A percentile compares a stretch with the other conserved stretches of the same genome.
Evolutionary conservation across 306 rosid species (phyloP).

Genomic region (Calophaca sinica): DNA sequence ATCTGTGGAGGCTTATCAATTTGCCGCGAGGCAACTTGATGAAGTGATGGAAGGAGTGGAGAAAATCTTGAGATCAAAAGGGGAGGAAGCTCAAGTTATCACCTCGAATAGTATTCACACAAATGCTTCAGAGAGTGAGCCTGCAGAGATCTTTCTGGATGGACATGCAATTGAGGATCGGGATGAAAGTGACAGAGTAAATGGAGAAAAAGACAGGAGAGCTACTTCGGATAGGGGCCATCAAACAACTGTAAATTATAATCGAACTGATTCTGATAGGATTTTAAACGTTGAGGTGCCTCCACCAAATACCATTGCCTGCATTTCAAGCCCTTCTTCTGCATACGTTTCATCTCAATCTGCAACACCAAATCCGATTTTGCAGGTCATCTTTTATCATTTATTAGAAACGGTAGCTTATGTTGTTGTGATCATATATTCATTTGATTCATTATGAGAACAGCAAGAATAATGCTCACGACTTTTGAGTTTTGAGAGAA

Average conservation of each 20-base stretch:
- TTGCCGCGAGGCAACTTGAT: conserved; percentile 56
- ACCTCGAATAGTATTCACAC: conserved; percentile 50
- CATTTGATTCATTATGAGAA: conserved; percentile 23
- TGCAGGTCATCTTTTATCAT: conserved; percentile 57
- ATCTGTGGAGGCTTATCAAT: conserved; percentile 65
- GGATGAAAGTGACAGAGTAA: conserved; percentile 48
- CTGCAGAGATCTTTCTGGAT: conserved; percentile 51
- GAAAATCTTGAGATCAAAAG: conserved; percentile 56
- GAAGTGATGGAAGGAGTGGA: conserved; percentile 70
- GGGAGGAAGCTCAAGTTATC: conserved; percentile 56
- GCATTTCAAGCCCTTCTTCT: conserved; percentile 56
- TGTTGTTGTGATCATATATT: conserved; percentile 25
- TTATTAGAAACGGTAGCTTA: conserved; percentile 14
- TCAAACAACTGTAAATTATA: conserved; percentile 39
- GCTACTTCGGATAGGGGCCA: conserved; percentile 34
- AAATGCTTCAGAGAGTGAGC: conserved; percentile 61
- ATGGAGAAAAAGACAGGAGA: conserved; percentile 44
- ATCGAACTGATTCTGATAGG: conserved; percentile 45
- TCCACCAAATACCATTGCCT: conserved; percentile 41
- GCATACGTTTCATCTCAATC: conserved; percentile 58
- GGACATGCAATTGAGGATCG: conserved; percentile 55
- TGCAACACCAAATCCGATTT: conserved; percentile 49
- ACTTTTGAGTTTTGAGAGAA: background rate
- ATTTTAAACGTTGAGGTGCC: conserved; percentile 52
- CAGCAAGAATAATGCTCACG: background rate